These are phyloP conservation scores for Pyrenophora seminiperda DNA, from an alignment of 2,329 filamentous ascomycete genomes.

Conservation along the genomic window DNA sequence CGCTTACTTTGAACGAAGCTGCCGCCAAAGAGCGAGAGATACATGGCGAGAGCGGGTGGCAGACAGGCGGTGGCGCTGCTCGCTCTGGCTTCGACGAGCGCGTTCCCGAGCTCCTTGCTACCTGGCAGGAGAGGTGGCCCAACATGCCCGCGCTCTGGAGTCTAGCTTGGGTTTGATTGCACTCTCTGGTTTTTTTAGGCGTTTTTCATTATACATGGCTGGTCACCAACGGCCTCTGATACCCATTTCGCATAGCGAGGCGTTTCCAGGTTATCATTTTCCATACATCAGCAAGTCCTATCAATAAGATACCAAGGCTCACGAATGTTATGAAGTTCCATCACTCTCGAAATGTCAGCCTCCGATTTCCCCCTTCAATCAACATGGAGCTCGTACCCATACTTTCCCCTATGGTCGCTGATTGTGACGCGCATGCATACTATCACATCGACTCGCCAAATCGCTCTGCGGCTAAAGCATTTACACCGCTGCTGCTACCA, in stretches of 20 bases:
- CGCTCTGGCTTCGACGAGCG: constrained; percentile 85
- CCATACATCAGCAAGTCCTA: background rate
- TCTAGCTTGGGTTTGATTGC: constrained; percentile 79
- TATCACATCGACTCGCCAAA: background rate
- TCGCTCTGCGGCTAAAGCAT: background rate
- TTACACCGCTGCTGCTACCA: constrained; percentile 5
- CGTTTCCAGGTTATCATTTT: constrained; percentile 14
- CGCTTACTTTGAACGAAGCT: constrained; percentile 79
- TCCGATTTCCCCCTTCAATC: too few species aligned
- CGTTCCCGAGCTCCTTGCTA: constrained; percentile 87
- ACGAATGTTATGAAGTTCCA: constrained; percentile 4
- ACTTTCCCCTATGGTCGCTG: background rate
- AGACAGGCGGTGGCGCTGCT: constrained; percentile 62
- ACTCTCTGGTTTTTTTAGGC: background rate
- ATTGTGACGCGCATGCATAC: background rate
- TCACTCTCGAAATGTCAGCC: too few species aligned
- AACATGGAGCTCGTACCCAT: too few species aligned
- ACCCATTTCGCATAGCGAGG: constrained; percentile 34
- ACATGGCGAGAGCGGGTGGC: constrained; percentile 69
- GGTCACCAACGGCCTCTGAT: constrained; percentile 16
- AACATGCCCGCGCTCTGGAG: constrained; percentile 92
- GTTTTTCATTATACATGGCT: constrained; percentile 8
- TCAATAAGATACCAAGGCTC: background rate
- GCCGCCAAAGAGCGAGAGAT: constrained; percentile 76
- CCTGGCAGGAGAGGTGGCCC: constrained; percentile 96